A percentile compares a stretch with the other conserved stretches of the same genome.
Conservation (phyloP, 2,329 filamentous ascomycete species). For the Biscogniauxia mediterranea region DNA sequence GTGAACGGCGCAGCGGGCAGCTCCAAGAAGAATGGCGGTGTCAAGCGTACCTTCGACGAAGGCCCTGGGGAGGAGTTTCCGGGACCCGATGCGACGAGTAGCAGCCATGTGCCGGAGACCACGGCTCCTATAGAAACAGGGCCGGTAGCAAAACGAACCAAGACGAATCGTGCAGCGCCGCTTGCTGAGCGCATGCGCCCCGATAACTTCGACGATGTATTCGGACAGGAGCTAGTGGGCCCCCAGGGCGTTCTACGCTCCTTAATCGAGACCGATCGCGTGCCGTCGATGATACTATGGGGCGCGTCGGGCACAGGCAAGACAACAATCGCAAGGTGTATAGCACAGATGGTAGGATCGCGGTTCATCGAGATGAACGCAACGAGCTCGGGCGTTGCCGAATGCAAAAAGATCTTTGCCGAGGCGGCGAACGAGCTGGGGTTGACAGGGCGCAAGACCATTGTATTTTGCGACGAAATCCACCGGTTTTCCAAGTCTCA, state of each 20-base stretch:
- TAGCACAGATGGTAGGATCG: conserved; percentile 77
- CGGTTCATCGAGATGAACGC: conserved; percentile 96
- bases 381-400: conserved; percentile 80
- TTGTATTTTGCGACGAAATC: conserved; percentile 97
- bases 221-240: conserved; percentile 88
- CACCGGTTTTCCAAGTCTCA: conserved; percentile 89
- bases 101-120: conserved; percentile 23
- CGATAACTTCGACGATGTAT: conserved; percentile 77
- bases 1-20: conserved; percentile 32
- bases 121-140: conserved; percentile 31
- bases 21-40: conserved; percentile 36
- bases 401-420: conserved; percentile 88
- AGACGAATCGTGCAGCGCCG: conserved; percentile 71
- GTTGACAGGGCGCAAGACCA: conserved; percentile 85
- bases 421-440: conserved; percentile 78
- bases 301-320: conserved; percentile 79
- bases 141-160: conserved; percentile 60
- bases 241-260: conserved; percentile 78
- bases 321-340: conserved; percentile 88
- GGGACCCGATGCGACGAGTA: conserved; percentile 15
- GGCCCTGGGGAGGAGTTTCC: conserved; percentile 40
- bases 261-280: conserved; percentile 79
- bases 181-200: conserved; percentile 94
- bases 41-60: conserved; percentile 55
- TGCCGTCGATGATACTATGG: conserved; percentile 97